A percentile compares a stretch with the other conserved stretches of the same genome.
Conservation (phyloP, 1,284 basidiomycete species). For the Chalciporus piperatoides region DNA sequence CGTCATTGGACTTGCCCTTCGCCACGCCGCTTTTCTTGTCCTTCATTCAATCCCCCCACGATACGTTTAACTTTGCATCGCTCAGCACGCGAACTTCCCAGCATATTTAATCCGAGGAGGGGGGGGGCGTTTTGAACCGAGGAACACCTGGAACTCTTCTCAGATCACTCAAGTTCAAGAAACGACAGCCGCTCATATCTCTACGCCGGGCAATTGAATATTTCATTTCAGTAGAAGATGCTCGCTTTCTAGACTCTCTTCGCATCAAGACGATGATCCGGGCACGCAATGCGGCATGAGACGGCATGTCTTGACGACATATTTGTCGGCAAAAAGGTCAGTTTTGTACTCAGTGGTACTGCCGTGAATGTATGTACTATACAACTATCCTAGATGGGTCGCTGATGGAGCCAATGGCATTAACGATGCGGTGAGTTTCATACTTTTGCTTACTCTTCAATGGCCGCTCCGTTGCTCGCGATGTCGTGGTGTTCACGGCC, state of each 20-base stretch:
- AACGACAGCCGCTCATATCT: conserved; percentile 1
- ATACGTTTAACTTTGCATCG: not conserved
- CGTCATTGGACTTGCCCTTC: conserved; percentile 1
- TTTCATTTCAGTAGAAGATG: not conserved
- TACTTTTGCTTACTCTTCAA: not conserved
- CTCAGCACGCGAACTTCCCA: not conserved
- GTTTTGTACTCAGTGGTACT: not conserved
- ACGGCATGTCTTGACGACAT: conserved; percentile 8
- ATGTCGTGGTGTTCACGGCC: conserved; percentile 2
- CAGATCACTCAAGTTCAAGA: not conserved
- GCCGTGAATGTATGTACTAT: conserved; percentile 2
- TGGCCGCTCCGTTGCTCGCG: not conserved
- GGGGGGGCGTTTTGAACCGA: not conserved
- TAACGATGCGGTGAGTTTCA: not conserved
- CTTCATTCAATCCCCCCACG: not conserved
- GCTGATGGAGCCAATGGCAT: not conserved
- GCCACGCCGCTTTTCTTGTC: not conserved
- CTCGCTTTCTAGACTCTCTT: not conserved
- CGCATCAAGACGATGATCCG: conserved; percentile 13
- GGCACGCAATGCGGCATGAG: conserved; percentile 6
- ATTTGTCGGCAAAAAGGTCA: conserved; percentile 1
- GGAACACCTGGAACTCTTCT: not conserved
- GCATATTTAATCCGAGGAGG: conserved; percentile 19
- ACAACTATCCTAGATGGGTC: not conserved
- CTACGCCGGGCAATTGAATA: not conserved